These are phyloP conservation scores for Gossypium sturtianum DNA, from an alignment of 345 rosid species.

Conservation along the genomic window DNA sequence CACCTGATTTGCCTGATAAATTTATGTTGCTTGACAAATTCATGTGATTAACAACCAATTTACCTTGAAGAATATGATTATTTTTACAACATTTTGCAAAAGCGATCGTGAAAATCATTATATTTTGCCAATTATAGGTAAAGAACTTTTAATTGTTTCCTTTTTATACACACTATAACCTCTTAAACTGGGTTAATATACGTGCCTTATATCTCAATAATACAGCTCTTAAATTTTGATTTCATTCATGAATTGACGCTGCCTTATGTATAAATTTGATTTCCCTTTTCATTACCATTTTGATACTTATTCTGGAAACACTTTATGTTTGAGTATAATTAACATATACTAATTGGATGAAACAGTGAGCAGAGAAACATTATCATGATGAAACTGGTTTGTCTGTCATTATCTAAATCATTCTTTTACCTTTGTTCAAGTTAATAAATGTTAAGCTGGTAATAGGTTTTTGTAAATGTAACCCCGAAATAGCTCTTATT, in stretches of 20 bases:
- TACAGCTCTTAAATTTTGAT: not conserved
- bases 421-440: not conserved
- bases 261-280: not conserved
- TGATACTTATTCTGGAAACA: not conserved
- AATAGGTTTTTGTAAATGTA: not conserved
- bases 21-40: constrained; percentile 11
- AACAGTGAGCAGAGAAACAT: not conserved
- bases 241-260: not conserved
- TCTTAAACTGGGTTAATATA: not conserved
- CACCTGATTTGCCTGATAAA: not conserved
- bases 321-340: not conserved
- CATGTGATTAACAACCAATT: constrained; percentile 6
- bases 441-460: not conserved
- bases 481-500: not conserved
- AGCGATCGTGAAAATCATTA: not conserved
- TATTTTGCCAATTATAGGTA: not conserved
- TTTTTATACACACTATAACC: not conserved
- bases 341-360: not conserved
- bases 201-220: not conserved
- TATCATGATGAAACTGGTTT: not conserved
- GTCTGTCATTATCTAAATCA: not conserved
- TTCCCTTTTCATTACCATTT: not conserved
- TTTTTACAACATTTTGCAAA: not conserved
- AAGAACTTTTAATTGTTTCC: not conserved
- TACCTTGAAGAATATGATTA: constrained; percentile 2